phyloP scores from a whole-genome alignment of 371 early-diverging fungal genomes.

The Lichtheimia corymbifera region DNA sequence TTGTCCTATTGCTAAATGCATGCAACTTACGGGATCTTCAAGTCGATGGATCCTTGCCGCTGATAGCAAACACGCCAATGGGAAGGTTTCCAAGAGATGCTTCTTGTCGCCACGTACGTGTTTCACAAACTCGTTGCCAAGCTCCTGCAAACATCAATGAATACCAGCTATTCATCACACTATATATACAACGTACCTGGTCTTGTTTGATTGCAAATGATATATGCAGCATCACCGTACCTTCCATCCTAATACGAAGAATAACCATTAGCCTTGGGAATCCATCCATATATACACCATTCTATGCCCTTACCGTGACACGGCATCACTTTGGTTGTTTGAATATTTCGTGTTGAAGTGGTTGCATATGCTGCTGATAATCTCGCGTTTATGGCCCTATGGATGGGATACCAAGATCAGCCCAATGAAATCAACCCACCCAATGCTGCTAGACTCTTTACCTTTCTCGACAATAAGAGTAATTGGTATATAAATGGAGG shows the following conservation, averaged over 20 bases:
- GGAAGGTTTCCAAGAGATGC: slow-evolving; percentile 49
- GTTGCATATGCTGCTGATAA: slow-evolving; percentile 44
- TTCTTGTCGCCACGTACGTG: slow-evolving; percentile 49
- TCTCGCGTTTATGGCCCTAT: slow-evolving; percentile 48
- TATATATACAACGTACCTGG: slow-evolving; percentile 28
- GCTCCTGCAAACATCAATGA: slow-evolving; percentile 23
- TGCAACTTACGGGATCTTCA: slow-evolving; percentile 44
- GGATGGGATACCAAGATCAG: not conserved
- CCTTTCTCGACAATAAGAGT: slow-evolving; percentile 61
- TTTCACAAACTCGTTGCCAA: slow-evolving; percentile 61
- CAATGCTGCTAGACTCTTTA: slow-evolving; percentile 12
- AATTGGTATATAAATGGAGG: slow-evolving; percentile 62
- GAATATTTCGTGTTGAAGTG: slow-evolving; percentile 33
- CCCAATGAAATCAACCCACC: not conserved
- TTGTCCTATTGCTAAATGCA: not conserved
- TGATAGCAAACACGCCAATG: slow-evolving; percentile 56
- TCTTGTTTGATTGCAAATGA: slow-evolving; percentile 67
- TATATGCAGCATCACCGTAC: slow-evolving; percentile 63
- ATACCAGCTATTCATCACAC: not conserved
- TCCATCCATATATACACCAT: not conserved
- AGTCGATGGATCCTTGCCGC: slow-evolving; percentile 63
- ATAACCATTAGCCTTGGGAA: not conserved
- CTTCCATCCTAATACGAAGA: slow-evolving; percentile 42
- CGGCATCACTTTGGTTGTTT: too few species aligned
- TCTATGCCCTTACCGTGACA: too few species aligned